These are phyloP conservation scores for Colletotrichum truncatum DNA, from an alignment of 2,329 filamentous ascomycete genomes.

Conservation along the genomic window DNA sequence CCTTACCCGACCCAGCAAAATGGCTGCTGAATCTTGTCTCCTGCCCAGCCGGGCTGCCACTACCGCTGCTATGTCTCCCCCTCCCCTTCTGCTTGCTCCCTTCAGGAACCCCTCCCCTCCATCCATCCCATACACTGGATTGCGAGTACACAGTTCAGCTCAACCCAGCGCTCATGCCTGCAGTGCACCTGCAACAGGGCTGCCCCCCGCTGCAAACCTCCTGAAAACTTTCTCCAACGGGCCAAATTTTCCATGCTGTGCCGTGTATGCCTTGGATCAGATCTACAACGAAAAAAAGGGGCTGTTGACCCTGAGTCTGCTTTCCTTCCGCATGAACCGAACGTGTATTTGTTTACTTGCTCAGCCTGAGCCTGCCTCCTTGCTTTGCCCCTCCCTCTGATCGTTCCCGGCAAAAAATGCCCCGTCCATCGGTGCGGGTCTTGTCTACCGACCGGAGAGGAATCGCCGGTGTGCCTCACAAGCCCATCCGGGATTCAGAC, in stretches of 20 bases:
- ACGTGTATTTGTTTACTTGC: background rate
- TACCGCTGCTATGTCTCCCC: background rate
- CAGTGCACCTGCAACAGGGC: background rate
- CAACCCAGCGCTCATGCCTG: background rate
- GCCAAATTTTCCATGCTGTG: background rate
- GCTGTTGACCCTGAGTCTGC: background rate
- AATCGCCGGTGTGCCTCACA: background rate
- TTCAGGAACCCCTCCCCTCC: background rate
- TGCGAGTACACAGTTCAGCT: background rate
- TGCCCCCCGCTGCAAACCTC: background rate
- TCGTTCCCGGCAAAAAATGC: background rate
- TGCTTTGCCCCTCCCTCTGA: background rate
- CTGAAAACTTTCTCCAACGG: background rate
- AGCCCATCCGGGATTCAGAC: background rate
- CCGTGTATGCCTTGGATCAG: background rate
- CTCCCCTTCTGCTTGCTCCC: background rate
- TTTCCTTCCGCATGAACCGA: too few species aligned
- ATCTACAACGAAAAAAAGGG: background rate
- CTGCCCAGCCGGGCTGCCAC: background rate
- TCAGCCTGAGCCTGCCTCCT: background rate
- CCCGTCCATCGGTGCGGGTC: conserved; percentile 15
- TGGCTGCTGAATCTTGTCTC: background rate
- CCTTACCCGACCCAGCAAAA: background rate
- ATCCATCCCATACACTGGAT: background rate
- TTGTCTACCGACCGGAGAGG: background rate